Conservation (phyloP, 2,329 filamentous ascomycete genomes). For the Stenocarpella maydis region DNA sequence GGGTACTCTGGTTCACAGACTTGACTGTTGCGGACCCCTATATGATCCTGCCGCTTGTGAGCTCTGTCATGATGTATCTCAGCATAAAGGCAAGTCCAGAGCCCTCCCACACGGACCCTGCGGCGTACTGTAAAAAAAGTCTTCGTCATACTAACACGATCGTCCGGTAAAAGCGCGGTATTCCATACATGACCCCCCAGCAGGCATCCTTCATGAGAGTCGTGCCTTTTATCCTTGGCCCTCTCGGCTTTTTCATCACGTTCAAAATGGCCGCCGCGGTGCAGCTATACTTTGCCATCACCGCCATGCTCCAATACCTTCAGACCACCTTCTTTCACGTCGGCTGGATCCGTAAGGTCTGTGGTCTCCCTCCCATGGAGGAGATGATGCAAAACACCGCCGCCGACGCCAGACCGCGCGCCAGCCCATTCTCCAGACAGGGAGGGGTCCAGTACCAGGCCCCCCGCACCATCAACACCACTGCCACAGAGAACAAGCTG, state of each 20-base stretch:
- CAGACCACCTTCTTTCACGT: conserved; percentile 57
- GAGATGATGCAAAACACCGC: neutral
- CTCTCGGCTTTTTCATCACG: conserved; percentile 53
- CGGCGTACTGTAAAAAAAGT: neutral
- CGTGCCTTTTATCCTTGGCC: conserved; percentile 47
- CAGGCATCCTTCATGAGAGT: conserved; percentile 44
- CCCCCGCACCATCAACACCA: conserved; percentile 43
- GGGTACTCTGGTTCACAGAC: conserved; percentile 81
- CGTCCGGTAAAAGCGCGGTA: conserved; percentile 41
- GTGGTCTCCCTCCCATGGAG: conserved; percentile 49
- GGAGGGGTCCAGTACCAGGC: conserved; percentile 42
- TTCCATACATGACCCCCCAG: conserved; percentile 45
- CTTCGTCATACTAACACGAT: conserved; percentile 24
- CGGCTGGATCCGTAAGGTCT: conserved; percentile 46
- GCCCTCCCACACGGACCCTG: neutral
- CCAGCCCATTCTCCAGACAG: conserved; percentile 23
- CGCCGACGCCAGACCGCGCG: conserved; percentile 1
- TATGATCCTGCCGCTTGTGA: conserved; percentile 74
- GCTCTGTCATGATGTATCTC: conserved; percentile 63
- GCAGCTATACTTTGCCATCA: conserved; percentile 68
- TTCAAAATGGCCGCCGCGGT: conserved; percentile 56
- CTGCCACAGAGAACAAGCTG: conserved; percentile 26
- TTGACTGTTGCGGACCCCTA: conserved; percentile 80
- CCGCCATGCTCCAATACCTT: conserved; percentile 46
- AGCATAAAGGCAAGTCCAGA: conserved; percentile 63